Evolutionary conservation across 768 basidiomycete species (phyloP).

Genomic region (Leccinum uliginosum): DNA sequence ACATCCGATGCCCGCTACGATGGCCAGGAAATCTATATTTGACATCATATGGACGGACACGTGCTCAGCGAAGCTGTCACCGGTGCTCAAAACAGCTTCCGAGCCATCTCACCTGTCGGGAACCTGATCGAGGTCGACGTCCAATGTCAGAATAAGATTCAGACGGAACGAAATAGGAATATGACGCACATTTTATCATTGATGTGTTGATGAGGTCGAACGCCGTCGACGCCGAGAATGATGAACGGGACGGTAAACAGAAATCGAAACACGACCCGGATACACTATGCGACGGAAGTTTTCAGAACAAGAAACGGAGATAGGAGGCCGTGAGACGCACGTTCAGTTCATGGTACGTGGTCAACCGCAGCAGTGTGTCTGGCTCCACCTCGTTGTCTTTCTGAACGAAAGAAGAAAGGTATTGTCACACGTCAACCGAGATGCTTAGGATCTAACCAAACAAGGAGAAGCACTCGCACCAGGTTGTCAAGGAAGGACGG

Average conservation of each 20-base stretch:
- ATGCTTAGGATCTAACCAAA: not conserved
- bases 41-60: not conserved
- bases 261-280: constrained; percentile 71
- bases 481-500: constrained; percentile 58
- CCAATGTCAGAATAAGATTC: not conserved
- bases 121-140: constrained; percentile 18
- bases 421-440: not conserved
- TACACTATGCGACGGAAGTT: constrained; percentile 39
- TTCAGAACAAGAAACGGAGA: not conserved
- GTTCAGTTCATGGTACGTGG: constrained; percentile 80
- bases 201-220: constrained; percentile 55
- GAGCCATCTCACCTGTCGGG: constrained; percentile 16
- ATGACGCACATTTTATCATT: constrained; percentile 52
- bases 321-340: constrained; percentile 41
- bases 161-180: not conserved
- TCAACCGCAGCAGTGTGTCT: constrained; percentile 63
- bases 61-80: not conserved
- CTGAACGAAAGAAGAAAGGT: constrained; percentile 30
- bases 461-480: constrained; percentile 32
- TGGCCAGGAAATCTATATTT: constrained; percentile 51
- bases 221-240: constrained; percentile 66
- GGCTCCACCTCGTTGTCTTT: constrained; percentile 59
- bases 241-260: constrained; percentile 63
- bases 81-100: not conserved
- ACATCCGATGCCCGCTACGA: constrained; percentile 56